These are phyloP conservation scores for Canariomyces notabilis DNA, from an alignment of 2,329 filamentous ascomycete genomes.

Conservation along the genomic window DNA sequence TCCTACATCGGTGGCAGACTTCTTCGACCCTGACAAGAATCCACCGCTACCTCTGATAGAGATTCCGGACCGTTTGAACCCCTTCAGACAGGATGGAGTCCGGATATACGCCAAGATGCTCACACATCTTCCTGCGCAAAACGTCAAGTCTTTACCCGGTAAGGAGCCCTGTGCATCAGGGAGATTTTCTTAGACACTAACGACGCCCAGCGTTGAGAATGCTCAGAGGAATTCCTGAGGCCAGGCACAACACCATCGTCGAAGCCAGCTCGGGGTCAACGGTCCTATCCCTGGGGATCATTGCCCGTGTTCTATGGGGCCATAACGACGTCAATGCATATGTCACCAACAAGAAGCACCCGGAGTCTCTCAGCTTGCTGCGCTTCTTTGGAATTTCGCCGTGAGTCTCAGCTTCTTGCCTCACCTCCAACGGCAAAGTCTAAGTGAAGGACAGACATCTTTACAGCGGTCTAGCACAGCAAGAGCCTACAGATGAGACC, in stretches of 20 bases:
- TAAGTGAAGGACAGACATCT: constrained; percentile 7
- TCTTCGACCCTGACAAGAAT: constrained; percentile 53
- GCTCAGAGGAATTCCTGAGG: constrained; percentile 39
- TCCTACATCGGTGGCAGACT: constrained; percentile 50
- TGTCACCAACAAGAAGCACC: constrained; percentile 54
- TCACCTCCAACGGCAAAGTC: not conserved
- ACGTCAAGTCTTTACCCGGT: constrained; percentile 60
- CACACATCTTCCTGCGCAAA: constrained; percentile 59
- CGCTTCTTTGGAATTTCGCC: constrained; percentile 47
- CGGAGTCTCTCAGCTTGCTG: constrained; percentile 50
- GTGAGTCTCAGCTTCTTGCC: not conserved
- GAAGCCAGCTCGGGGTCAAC: constrained; percentile 61
- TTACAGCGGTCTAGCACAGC: constrained; percentile 19
- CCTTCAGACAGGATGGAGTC: constrained; percentile 52
- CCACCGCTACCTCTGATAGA: constrained; percentile 59
- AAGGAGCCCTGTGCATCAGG: constrained; percentile 1
- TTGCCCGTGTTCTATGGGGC: constrained; percentile 46
- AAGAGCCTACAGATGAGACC: constrained; percentile 16
- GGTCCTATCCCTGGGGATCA: constrained; percentile 54
- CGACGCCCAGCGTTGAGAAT: constrained; percentile 45
- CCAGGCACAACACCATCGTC: constrained; percentile 46
- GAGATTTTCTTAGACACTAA: not conserved
- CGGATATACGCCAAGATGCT: constrained; percentile 64
- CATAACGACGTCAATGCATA: constrained; percentile 50
- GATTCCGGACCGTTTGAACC: constrained; percentile 52